Evolutionary conservation across 1,139 yeast species (phyloP).

Genomic region (Candida sojae): DNA sequence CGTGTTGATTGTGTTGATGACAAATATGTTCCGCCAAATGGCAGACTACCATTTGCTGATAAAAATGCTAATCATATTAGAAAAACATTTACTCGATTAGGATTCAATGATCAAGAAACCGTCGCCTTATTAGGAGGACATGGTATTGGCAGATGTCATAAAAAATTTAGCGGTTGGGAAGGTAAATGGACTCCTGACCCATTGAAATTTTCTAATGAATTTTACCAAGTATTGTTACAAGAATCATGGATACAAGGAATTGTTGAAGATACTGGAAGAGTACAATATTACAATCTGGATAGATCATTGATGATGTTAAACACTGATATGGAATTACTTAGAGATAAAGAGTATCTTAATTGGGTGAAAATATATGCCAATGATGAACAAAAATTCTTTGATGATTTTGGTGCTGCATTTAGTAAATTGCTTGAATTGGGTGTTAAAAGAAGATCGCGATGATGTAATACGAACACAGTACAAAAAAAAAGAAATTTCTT

Average conservation of each 20-base stretch:
- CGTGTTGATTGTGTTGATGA: constrained; percentile 58
- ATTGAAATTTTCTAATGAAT: constrained; percentile 36
- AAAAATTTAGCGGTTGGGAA: constrained; percentile 46
- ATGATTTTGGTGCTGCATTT: constrained; percentile 56
- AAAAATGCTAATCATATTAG: constrained; percentile 55
- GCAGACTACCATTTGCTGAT: constrained; percentile 61
- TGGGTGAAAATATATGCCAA: constrained; percentile 58
- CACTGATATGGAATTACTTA: constrained; percentile 57
- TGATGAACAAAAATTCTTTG: constrained; percentile 51
- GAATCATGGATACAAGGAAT: constrained; percentile 32
- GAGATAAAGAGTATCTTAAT: constrained; percentile 47
- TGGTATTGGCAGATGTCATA: constrained; percentile 65
- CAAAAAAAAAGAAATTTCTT: no score
- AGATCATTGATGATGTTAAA: constrained; percentile 64
- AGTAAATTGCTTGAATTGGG: constrained; percentile 63
- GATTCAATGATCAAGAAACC: constrained; percentile 62
- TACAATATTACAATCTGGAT: constrained; percentile 38
- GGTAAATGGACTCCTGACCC: constrained; percentile 45
- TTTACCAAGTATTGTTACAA: constrained; percentile 30
- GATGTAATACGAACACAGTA: no score
- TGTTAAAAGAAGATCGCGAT: not conserved
- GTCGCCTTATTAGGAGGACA: constrained; percentile 69
- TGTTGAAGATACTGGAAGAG: constrained; percentile 43
- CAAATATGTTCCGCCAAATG: constrained; percentile 58
- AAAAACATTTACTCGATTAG: constrained; percentile 57